phyloP scores from a whole-genome alignment of 2,329 filamentous ascomycete genomes.

The Westerdykella sp. region DNA sequence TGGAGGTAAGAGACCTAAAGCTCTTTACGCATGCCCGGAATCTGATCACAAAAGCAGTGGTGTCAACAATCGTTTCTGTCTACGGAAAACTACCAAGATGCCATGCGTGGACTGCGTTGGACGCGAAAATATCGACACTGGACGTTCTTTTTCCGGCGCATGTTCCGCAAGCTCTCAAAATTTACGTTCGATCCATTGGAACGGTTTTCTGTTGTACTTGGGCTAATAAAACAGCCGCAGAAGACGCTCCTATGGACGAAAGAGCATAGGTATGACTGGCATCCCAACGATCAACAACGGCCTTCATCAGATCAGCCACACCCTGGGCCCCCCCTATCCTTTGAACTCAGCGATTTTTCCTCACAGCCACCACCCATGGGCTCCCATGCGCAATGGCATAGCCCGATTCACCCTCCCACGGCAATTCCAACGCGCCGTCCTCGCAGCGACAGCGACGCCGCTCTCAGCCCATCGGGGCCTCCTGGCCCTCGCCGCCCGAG shows the following conservation, averaged over 20 bases:
- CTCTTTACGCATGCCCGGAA: too few relatives aligned
- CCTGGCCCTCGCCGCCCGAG: too few relatives aligned
- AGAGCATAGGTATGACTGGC: slow-evolving; percentile 4
- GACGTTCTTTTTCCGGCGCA: slow-evolving; percentile 3
- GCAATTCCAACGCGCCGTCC: too few relatives aligned
- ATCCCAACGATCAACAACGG: slow-evolving; percentile 1
- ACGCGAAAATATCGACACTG: slow-evolving; percentile 20
- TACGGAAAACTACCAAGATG: slow-evolving; percentile 28
- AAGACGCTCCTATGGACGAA: slow-evolving; percentile 22
- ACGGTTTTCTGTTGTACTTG: slow-evolving; percentile 7
- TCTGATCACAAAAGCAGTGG: slow-evolving; percentile 15
- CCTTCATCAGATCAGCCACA: not conserved
- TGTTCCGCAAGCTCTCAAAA: too few relatives aligned
- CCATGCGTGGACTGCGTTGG: slow-evolving; percentile 18
- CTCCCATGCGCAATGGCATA: too few relatives aligned
- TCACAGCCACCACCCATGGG: too few relatives aligned
- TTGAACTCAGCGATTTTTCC: too few relatives aligned
- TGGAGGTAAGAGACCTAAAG: slow-evolving; percentile 10
- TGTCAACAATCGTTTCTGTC: slow-evolving; percentile 34
- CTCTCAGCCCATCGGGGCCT: too few relatives aligned
- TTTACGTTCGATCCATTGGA: slow-evolving; percentile 8
- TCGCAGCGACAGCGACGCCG: too few relatives aligned
- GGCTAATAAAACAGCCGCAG: slow-evolving; percentile 16
- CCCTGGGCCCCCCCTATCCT: too few relatives aligned
- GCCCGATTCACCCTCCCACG: too few relatives aligned